Conservation (phyloP, 73 alveolate genomes). For the Stentor roeselii region DNA sequence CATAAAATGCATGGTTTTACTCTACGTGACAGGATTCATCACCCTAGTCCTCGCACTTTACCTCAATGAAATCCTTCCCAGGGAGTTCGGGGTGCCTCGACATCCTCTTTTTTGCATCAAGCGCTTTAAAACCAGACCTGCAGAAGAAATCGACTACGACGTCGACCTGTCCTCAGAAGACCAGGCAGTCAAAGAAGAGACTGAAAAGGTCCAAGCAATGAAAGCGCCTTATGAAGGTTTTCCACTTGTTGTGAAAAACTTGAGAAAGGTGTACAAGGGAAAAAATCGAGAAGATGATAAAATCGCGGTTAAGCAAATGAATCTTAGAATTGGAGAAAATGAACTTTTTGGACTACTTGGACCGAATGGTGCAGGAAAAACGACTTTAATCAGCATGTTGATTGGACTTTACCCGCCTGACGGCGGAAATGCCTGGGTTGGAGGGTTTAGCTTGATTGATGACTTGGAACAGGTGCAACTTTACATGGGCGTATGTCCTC, state of each 20-base stretch:
- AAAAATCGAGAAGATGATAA: constrained; percentile 67
- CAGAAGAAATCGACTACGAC: constrained; percentile 23
- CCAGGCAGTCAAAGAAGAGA: constrained; percentile 66
- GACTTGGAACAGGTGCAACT: constrained; percentile 78
- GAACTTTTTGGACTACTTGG: constrained; percentile 97
- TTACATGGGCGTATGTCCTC: constrained; percentile 97
- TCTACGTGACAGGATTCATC: constrained; percentile 66
- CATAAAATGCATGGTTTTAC: constrained; percentile 55
- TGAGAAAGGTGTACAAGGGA: constrained; percentile 62
- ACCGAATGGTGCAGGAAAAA: constrained; percentile 99
- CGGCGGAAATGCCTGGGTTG: constrained; percentile 95
- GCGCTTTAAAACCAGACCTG: constrained; percentile 25
- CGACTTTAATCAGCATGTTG: constrained; percentile 91
- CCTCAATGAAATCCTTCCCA: constrained; percentile 87
- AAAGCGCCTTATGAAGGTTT: constrained; percentile 45
- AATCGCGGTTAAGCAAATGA: constrained; percentile 76
- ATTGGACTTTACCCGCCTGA: constrained; percentile 92
- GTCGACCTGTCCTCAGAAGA: constrained; percentile 59
- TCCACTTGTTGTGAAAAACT: constrained; percentile 69
- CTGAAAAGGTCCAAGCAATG: constrained; percentile 56
- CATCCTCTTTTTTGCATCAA: constrained; percentile 59
- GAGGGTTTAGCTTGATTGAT: constrained; percentile 83
- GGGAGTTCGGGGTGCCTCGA: constrained; percentile 89
- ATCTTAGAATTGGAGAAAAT: constrained; percentile 69
- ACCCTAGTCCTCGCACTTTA: constrained; percentile 81